These are phyloP conservation scores for Didymella sp. DNA, from an alignment of 2,329 filamentous ascomycete species.

Conservation along the genomic window DNA sequence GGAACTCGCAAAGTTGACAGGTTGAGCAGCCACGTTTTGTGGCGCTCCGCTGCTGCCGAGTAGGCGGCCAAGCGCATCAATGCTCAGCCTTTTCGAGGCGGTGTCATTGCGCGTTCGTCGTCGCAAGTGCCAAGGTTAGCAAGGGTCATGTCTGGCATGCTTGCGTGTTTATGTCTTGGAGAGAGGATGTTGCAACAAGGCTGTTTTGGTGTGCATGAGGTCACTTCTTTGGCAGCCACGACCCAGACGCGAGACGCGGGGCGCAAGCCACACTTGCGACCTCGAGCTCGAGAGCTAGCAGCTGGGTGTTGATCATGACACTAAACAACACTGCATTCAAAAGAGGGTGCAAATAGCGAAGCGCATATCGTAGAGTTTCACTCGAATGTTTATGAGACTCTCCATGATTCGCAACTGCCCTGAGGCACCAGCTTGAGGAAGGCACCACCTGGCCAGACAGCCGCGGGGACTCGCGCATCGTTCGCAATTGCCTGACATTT, in stretches of 20 bases:
- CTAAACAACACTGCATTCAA: not conserved
- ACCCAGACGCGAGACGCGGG: slow-evolving; percentile 15
- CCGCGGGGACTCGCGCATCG: slow-evolving; percentile 18
- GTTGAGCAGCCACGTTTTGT: slow-evolving; percentile 42
- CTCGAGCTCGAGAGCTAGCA: slow-evolving; percentile 12
- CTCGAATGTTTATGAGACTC: slow-evolving; percentile 1
- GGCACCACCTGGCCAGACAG: slow-evolving; percentile 24
- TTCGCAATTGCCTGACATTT: slow-evolving; percentile 8
- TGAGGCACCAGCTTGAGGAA: slow-evolving; percentile 24
- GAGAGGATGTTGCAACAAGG: slow-evolving; percentile 1
- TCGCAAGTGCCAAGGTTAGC: slow-evolving; percentile 31
- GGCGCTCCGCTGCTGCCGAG: slow-evolving; percentile 36
- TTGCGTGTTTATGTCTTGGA: slow-evolving; percentile 12
- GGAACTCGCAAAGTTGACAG: slow-evolving; percentile 23
- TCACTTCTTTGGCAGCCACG: slow-evolving; percentile 18
- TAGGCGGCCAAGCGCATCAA: slow-evolving; percentile 32
- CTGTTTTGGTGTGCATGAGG: slow-evolving; percentile 10
- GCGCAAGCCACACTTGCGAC: slow-evolving; percentile 18
- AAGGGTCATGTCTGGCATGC: slow-evolving; percentile 8
- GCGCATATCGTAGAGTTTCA: not conserved
- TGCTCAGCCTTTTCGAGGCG: slow-evolving; percentile 41
- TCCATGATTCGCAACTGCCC: slow-evolving; percentile 22
- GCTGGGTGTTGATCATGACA: slow-evolving; percentile 1
- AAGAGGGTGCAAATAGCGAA: not conserved
- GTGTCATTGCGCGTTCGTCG: slow-evolving; percentile 42